Evolutionary conservation across 805 yeast genomes (phyloP).

Genomic region (Clavispora santaluciae): DNA sequence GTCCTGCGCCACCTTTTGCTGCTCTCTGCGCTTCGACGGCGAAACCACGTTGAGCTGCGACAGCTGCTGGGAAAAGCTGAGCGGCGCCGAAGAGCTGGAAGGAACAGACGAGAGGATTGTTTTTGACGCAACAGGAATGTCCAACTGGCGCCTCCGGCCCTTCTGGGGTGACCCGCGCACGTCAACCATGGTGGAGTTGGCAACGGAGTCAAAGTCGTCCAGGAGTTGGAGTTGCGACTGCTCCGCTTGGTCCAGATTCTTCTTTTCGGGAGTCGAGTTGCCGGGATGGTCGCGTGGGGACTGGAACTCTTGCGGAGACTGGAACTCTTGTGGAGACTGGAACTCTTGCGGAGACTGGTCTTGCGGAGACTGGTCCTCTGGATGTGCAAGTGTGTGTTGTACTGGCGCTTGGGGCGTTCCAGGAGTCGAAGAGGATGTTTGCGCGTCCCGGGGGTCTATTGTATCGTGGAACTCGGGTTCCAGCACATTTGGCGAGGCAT

Average conservation of each 20-base stretch:
- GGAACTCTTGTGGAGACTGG: neutral
- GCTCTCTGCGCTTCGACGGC: conserved; percentile 26
- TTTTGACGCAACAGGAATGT: conserved; percentile 2
- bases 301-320: neutral
- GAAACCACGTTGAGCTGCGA: conserved; percentile 18
- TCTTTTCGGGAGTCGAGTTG: neutral
- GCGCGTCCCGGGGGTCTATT: neutral
- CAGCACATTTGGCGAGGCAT: neutral
- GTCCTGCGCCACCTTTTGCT: conserved; percentile 1
- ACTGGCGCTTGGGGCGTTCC: neutral
- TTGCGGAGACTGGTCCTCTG: too few species aligned
- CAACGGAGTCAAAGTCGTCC: conserved; percentile 3
- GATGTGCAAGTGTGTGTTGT: too few species aligned
- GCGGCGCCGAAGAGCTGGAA: conserved; percentile 2
- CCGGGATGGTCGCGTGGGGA: neutral
- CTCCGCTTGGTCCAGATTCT: neutral
- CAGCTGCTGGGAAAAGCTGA: conserved; percentile 28
- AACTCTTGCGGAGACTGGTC: neutral
- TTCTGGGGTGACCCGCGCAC: neutral
- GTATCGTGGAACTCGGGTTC: neutral
- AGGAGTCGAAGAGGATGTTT: too few species aligned
- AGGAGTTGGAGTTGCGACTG: neutral
- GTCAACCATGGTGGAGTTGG: conserved; percentile 1
- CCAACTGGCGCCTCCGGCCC: neutral
- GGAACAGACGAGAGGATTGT: conserved; percentile 3